phyloP scores from a whole-genome alignment of 129 eudicot genomes.

The Escallonia rubra region DNA sequence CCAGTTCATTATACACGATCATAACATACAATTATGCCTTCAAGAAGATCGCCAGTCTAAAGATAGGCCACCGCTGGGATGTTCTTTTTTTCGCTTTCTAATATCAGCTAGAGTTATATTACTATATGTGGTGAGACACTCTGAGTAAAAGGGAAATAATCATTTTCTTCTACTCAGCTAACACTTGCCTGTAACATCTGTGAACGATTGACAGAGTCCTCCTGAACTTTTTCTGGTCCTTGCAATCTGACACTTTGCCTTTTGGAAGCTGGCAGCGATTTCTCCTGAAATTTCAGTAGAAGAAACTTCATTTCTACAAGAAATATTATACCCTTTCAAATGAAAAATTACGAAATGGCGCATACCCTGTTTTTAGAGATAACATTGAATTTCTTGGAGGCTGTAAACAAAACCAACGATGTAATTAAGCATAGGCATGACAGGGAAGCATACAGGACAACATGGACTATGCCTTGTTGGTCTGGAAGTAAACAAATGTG shows the following conservation, averaged over 20 bases:
- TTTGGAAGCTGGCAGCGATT: constrained; percentile 21
- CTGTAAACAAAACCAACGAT: constrained; percentile 30
- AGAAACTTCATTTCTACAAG: constrained; percentile 4
- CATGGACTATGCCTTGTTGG: constrained; percentile 7
- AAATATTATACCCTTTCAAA: background rate
- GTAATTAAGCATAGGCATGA: constrained; percentile 6
- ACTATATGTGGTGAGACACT: too few relatives aligned
- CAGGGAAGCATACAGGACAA: constrained; percentile 2
- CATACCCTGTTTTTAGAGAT: constrained; percentile 42
- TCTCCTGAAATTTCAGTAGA: constrained; percentile 24
- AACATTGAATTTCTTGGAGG: constrained; percentile 26
- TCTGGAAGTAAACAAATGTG: background rate
- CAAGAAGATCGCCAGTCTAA: too few relatives aligned
- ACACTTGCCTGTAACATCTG: constrained; percentile 25
- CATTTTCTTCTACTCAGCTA: background rate
- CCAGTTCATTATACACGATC: background rate
- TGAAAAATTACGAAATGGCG: constrained; percentile 3
- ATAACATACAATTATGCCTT: too few relatives aligned
- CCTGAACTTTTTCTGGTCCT: constrained; percentile 22
- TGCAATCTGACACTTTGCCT: constrained; percentile 20
- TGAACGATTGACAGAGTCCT: constrained; percentile 4
- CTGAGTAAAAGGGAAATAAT: background rate
- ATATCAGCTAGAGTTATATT: too few relatives aligned
- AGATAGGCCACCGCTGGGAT: too few relatives aligned
- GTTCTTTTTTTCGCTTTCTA: too few relatives aligned